These are phyloP conservation scores for Candida loeiensis DNA, from an alignment of 805 yeast species.

Conservation along the genomic window DNA sequence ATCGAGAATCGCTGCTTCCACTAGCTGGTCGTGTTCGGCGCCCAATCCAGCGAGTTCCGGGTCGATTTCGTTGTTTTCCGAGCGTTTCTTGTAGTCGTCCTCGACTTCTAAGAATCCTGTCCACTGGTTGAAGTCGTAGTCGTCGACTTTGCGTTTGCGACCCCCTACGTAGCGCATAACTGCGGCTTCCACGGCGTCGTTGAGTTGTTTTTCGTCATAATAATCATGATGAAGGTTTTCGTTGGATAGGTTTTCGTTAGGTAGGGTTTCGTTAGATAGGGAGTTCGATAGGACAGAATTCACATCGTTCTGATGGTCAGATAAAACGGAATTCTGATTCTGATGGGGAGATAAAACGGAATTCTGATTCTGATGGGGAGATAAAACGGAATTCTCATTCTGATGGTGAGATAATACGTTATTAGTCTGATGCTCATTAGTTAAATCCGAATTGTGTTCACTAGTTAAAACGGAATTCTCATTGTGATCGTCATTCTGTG, in stretches of 20 bases:
- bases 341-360: too few relatives aligned
- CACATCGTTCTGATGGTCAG: neutral
- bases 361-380: too few relatives aligned
- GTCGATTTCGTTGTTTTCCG: slow-evolving; percentile 34
- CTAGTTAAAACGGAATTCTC: too few relatives aligned
- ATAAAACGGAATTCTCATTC: neutral
- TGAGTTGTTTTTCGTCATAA: too few relatives aligned
- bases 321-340: too few relatives aligned
- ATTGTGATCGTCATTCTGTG: neutral
- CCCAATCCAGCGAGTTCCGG: slow-evolving; percentile 38
- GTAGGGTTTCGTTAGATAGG: neutral
- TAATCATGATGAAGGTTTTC: too few relatives aligned
- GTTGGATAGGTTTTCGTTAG: slow-evolving; percentile 14
- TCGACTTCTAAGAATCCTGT: slow-evolving; percentile 23
- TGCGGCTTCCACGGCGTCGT: slow-evolving; percentile 70
- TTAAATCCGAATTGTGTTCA: too few relatives aligned
- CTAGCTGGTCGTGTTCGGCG: slow-evolving; percentile 59
- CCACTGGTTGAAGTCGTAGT: slow-evolving; percentile 52
- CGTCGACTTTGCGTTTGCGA: slow-evolving; percentile 31
- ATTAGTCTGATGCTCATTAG: neutral
- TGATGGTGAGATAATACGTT: neutral
- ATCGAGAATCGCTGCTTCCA: slow-evolving; percentile 67
- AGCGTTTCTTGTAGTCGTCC: slow-evolving; percentile 13
- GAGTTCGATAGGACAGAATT: too few relatives aligned
- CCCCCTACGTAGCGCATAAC: slow-evolving; percentile 72